phyloP scores from a whole-genome alignment of 2,329 filamentous ascomycete genomes.

The Leptoxyphium fumago region DNA sequence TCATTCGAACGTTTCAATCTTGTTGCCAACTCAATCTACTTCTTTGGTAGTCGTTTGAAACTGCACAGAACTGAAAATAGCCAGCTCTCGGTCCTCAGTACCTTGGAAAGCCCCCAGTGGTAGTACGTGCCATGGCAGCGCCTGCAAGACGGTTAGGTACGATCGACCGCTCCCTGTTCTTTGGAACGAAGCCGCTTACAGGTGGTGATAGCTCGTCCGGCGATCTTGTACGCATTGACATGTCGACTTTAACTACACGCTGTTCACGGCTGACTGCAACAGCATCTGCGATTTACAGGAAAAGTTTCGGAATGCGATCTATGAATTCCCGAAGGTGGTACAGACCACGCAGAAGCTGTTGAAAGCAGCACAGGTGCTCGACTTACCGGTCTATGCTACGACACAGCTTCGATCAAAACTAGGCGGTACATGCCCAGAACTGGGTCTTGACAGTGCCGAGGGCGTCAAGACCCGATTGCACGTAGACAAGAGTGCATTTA shows the following conservation, averaged over 20 bases:
- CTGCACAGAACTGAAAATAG: too few species aligned
- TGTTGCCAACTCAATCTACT: too few species aligned
- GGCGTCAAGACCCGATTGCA: constrained; percentile 41
- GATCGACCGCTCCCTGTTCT: background rate
- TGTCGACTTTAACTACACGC: background rate
- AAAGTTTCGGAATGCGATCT: constrained; percentile 71
- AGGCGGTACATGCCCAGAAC: constrained; percentile 62
- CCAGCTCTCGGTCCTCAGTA: too few species aligned
- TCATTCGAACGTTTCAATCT: too few species aligned
- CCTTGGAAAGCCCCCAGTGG: too few species aligned
- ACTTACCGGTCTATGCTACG: constrained; percentile 69
- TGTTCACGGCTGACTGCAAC: constrained; percentile 1
- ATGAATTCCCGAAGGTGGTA: constrained; percentile 65
- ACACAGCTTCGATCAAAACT: constrained; percentile 72
- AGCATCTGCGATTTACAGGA: constrained; percentile 94
- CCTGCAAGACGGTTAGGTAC: constrained; percentile 11
- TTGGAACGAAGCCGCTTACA: background rate
- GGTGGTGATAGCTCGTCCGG: background rate
- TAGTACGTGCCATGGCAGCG: constrained; percentile 4
- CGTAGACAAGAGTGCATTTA: constrained; percentile 79
- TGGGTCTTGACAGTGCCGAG: constrained; percentile 38
- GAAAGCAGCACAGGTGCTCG: constrained; percentile 36
- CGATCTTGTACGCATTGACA: constrained; percentile 6
- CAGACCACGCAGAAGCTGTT: constrained; percentile 38
- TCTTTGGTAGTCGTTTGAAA: too few species aligned